Conservation (phyloP, 805 yeast species). For the Isabelozyma rhagii region DNA sequence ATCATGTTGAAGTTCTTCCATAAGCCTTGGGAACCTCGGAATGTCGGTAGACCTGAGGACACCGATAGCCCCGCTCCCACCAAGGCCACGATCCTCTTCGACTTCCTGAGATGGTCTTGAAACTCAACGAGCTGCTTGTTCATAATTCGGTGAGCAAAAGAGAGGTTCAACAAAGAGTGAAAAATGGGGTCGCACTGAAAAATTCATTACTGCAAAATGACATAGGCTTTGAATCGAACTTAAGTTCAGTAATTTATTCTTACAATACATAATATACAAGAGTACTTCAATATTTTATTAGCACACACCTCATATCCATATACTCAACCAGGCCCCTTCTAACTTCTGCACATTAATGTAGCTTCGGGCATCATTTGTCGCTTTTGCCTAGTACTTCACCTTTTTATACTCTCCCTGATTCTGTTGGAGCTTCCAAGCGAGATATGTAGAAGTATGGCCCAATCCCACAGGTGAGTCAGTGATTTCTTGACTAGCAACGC, state of each 20-base stretch:
- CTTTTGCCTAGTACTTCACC: neutral
- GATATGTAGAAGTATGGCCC: constrained; percentile 73
- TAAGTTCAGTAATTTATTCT: too few species aligned
- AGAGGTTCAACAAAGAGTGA: neutral
- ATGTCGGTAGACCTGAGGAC: constrained; percentile 73
- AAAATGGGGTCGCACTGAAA: neutral
- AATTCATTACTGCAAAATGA: too few species aligned
- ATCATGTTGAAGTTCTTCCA: constrained; percentile 78
- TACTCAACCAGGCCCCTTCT: too few species aligned
- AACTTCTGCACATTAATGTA: too few species aligned
- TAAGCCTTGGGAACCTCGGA: constrained; percentile 66
- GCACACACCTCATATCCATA: too few species aligned
- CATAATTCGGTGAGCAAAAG: constrained; percentile 8
- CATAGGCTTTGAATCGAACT: too few species aligned
- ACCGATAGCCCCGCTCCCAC: constrained; percentile 86
- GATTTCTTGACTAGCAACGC: constrained; percentile 17
- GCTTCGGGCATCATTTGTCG: too few species aligned
- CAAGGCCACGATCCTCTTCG: constrained; percentile 54
- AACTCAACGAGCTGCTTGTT: constrained; percentile 34
- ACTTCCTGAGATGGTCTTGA: constrained; percentile 45
- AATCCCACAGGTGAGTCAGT: constrained; percentile 29
- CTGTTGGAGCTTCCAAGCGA: constrained; percentile 43
- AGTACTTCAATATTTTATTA: too few species aligned
- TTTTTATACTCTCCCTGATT: neutral
- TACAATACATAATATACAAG: too few species aligned